A percentile compares a stretch with the other conserved stretches of the same genome.
Conservation (phyloP, 192 early-diverging fungal genomes). For the Coemansia sp. region DNA sequence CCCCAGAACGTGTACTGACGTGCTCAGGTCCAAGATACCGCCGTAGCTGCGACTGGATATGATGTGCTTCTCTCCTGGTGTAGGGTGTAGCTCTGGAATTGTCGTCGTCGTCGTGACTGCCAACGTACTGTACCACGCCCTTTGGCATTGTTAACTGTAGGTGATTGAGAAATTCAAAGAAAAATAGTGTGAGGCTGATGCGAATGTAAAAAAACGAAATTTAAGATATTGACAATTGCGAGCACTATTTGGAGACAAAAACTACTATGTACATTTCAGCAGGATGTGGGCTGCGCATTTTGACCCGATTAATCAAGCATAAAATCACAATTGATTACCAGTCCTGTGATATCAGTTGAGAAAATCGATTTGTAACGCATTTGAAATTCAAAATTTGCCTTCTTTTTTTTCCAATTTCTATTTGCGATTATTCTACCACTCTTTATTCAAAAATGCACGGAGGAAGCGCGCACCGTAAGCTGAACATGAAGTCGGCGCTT, state of each 20-base stretch:
- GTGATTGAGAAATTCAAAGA: slow-evolving; percentile 12
- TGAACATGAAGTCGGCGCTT: slow-evolving; percentile 59
- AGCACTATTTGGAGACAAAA: not conserved
- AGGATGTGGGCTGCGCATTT: not conserved
- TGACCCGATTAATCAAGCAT: not conserved
- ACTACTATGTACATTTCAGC: not conserved
- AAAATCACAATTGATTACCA: not conserved
- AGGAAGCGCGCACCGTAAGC: slow-evolving; percentile 42
- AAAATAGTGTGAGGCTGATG: not conserved
- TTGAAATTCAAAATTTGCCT: not conserved
- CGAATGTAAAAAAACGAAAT: not conserved
- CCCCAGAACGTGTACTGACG: slow-evolving; percentile 65
- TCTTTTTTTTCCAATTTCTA: not conserved
- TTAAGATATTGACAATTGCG: not conserved
- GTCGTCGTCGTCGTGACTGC: not conserved
- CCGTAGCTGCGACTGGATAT: slow-evolving; percentile 47
- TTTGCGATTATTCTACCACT: not conserved
- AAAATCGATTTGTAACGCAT: slow-evolving; percentile 4
- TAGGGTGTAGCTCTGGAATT: slow-evolving; percentile 14
- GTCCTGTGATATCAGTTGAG: not conserved
- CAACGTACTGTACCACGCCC: not conserved
- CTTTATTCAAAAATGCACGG: slow-evolving; percentile 33
- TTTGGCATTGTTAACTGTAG: not conserved
- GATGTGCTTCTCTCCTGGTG: slow-evolving; percentile 12
- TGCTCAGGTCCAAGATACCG: slow-evolving; percentile 73